Conservation (phyloP, 2,329 filamentous ascomycete species). For the Penicillium brasilianum region DNA sequence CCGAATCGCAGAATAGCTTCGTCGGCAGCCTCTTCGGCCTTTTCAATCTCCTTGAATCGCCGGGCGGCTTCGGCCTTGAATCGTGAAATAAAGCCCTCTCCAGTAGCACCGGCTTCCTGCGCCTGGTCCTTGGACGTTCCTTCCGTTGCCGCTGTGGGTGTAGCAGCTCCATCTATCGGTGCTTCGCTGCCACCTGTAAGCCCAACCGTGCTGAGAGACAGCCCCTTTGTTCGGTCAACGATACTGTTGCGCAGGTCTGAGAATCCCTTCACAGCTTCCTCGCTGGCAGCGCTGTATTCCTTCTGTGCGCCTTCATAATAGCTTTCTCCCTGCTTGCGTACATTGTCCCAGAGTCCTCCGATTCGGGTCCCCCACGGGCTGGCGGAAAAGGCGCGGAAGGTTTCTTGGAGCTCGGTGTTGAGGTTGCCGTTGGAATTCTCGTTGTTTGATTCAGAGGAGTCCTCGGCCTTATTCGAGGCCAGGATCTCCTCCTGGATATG, state of each 20-base stretch:
- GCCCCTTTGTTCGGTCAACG: constrained; percentile 72
- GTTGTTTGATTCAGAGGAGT: constrained; percentile 45
- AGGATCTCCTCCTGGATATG: constrained; percentile 87
- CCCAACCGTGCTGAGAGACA: constrained; percentile 64
- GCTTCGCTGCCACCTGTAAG: constrained; percentile 32
- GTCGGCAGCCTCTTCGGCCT: constrained; percentile 93
- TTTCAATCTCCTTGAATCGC: constrained; percentile 84
- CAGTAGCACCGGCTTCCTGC: constrained; percentile 43
- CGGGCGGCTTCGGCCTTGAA: constrained; percentile 79
- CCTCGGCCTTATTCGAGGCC: constrained; percentile 57
- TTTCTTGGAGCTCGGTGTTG: constrained; percentile 89
- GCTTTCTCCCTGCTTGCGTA: constrained; percentile 92
- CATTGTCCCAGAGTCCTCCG: constrained; percentile 85
- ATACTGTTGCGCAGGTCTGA: constrained; percentile 71
- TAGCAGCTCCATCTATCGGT: constrained; percentile 36
- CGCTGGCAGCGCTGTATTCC: constrained; percentile 77
- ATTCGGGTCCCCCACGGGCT: constrained; percentile 90
- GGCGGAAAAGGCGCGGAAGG: constrained; percentile 88
- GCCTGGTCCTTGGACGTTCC: constrained; percentile 25
- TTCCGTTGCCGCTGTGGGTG: constrained; percentile 34
- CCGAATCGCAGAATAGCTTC: constrained; percentile 93
- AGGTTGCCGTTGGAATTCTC: constrained; percentile 59
- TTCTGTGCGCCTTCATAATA: constrained; percentile 84
- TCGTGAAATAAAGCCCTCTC: constrained; percentile 72
- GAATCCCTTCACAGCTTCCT: constrained; percentile 82